Base-by-base conservation (phyloP, 192 early-diverging fungal species). In the Entomortierella beljakovae region DNA sequence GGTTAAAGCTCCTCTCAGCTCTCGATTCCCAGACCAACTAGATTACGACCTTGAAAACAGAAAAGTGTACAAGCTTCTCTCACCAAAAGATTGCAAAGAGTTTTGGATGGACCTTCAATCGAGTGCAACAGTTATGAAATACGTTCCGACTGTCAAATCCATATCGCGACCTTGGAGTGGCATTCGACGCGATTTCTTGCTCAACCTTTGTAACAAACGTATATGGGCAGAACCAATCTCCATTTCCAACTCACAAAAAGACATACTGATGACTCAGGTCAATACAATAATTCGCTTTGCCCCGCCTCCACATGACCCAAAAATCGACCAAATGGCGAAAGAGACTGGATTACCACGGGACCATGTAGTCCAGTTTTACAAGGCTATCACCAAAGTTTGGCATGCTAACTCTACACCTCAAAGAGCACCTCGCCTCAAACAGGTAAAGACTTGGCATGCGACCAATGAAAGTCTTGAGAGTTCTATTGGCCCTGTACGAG, bases 31-130 rank as follows among this genome's bases (percentile, higher is more conserved):
- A 1, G 56, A 79, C 13, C 23, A 59, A 1, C n/a, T 79, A 5
- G 68, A 79, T 1, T 16, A 53, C 0, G 43, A 65, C 32, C 32
- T 79, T 5, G 49, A 15, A 1, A 32, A 43, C 13, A 53, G 75
- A 23, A 79, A 70, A 37, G 10, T 51, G 28, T 79, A 79, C 62
- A 53, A 33, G n/a, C 32, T 79, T 4, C n/a, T 64, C 28, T 29
- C 40, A 15, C 40, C 32, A 10, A 43, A 53, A 22, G 66, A 70
- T 9, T 79, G 75, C 25, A 69, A 28, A 28, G 67, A 64, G 3
- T 79, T 79, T 26, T 79, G 75, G 75, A 54, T 64, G 37, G 75
- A 79, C 64, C 75, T 79, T 6, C 75, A 79, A 33, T 6, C 67
- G 1, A 79, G 48, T 16, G 29, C 75, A 10, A 64, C 75, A 0